A percentile compares a stretch with the other conserved stretches of the same genome.
Evolutionary conservation across 768 basidiomycete genomes (phyloP).

Genomic region (Mycena epipterygia): DNA sequence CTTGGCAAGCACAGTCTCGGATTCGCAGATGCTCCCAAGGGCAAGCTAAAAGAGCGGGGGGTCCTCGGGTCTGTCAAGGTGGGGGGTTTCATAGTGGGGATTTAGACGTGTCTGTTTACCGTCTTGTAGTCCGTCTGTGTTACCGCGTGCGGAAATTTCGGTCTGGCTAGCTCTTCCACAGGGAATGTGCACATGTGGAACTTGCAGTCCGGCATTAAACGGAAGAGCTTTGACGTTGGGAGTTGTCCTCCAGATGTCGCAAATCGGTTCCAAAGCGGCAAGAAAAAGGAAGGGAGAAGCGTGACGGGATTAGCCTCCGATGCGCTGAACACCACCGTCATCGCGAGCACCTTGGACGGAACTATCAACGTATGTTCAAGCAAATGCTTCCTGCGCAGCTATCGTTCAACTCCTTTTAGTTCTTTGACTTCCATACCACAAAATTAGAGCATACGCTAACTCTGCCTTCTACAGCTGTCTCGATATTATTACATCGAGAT

Average conservation of each 20-base stretch:
- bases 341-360: conserved; percentile 91
- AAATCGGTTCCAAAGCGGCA: conserved; percentile 56
- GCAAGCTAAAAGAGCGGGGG: conserved; percentile 60
- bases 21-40: conserved; percentile 64
- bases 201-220: conserved; percentile 92
- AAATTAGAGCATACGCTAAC: conserved; percentile 77
- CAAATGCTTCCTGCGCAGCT: neutral
- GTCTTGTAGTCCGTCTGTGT: conserved; percentile 81
- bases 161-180: conserved; percentile 84
- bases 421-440: conserved; percentile 95
- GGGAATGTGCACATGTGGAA: conserved; percentile 94
- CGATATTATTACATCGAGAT: conserved; percentile 84
- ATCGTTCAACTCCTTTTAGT: conserved; percentile 62
- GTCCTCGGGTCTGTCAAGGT: conserved; percentile 81
- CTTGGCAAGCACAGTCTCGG: conserved; percentile 82
- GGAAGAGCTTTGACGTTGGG: conserved; percentile 83
- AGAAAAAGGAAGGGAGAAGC: conserved; percentile 60
- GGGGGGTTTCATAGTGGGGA: conserved; percentile 9
- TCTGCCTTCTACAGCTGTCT: conserved; percentile 77
- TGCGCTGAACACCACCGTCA: conserved; percentile 82
- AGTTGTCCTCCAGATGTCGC: conserved; percentile 69
- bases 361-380: conserved; percentile 81
- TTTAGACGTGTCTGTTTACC: conserved; percentile 1
- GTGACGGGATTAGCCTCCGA: conserved; percentile 91
- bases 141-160: conserved; percentile 97